Evolutionary conservation across 2,329 filamentous ascomycete genomes (phyloP).

Genomic region (Raffaelea albimanens): DNA sequence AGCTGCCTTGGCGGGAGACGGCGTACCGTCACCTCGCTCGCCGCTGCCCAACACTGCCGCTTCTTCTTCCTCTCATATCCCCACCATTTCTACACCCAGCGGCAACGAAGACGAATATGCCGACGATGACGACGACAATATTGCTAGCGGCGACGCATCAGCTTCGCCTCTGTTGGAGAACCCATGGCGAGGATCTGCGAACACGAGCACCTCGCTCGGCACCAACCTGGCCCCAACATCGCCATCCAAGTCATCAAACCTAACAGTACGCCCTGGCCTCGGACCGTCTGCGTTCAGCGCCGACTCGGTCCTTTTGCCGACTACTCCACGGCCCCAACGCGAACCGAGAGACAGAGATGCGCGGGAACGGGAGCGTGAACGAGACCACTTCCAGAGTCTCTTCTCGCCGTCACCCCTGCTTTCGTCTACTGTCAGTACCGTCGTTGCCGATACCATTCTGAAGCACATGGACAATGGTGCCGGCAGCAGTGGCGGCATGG

Average conservation of each 20-base stretch:
- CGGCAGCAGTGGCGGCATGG: not conserved
- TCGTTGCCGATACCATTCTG: conserved; percentile 46
- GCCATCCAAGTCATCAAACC: not conserved
- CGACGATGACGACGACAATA: conserved; percentile 18
- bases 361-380: not conserved
- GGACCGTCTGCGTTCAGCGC: conserved; percentile 16
- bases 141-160: conserved; percentile 2
- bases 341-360: no score
- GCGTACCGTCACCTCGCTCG: conserved; percentile 25
- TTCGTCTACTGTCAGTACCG: conserved; percentile 48
- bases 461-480: conserved; percentile 24
- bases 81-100: not conserved
- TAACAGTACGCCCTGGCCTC: conserved; percentile 1
- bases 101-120: conserved; percentile 6
- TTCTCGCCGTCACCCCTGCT: conserved; percentile 48
- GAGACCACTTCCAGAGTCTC: conserved; percentile 31
- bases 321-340: no score
- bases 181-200: conserved; percentile 25
- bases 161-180: conserved; percentile 30
- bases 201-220: not conserved
- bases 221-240: conserved; percentile 2
- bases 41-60: conserved; percentile 14
- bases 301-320: conserved; percentile 14
- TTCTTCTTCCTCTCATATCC: no score
- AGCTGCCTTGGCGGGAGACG: conserved; percentile 23